Evolutionary conservation across 2,329 filamentous ascomycete species (phyloP).

Genomic region (Arachnomyces sp.): DNA sequence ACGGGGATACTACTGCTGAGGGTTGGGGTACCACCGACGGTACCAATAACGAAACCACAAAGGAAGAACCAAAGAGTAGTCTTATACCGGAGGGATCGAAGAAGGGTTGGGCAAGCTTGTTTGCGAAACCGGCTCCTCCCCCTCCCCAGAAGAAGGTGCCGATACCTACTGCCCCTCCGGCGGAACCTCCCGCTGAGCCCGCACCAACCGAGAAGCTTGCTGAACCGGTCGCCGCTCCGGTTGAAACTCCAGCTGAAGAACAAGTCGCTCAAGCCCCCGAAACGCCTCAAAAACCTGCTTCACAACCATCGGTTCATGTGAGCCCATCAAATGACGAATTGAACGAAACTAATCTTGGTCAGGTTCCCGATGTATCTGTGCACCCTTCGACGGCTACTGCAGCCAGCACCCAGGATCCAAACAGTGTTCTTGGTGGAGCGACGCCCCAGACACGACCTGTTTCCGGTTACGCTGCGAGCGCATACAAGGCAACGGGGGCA

Average conservation of each 20-base stretch:
- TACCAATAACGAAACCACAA: constrained; percentile 12
- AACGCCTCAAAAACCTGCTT: constrained; percentile 5
- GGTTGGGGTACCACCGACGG: constrained; percentile 18
- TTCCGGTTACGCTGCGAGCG: constrained; percentile 71
- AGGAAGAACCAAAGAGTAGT: constrained; percentile 24
- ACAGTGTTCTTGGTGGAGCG: constrained; percentile 48
- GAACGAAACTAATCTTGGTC: constrained; percentile 86
- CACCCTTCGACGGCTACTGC: constrained; percentile 74
- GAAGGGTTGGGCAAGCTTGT: constrained; percentile 64
- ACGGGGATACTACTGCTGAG: constrained; percentile 17
- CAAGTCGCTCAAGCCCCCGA: constrained; percentile 3
- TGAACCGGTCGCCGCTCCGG: constrained; percentile 21
- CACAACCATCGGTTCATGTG: constrained; percentile 35
- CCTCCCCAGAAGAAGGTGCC: constrained; percentile 45
- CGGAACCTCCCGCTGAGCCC: constrained; percentile 24
- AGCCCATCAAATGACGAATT: constrained; percentile 72
- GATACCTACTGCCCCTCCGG: constrained; percentile 23
- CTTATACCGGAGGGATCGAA: constrained; percentile 33
- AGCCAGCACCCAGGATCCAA: constrained; percentile 75
- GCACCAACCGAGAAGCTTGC: constrained; percentile 28
- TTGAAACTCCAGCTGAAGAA: constrained; percentile 15
- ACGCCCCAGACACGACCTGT: constrained; percentile 49
- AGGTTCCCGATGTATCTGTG: constrained; percentile 76
- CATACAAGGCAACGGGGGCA: constrained; percentile 64
- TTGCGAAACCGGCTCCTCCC: constrained; percentile 54